A percentile compares a stretch with the other conserved stretches of the same genome.
Conservation (phyloP, 495 filamentous ascomycete species). For the Penicillium diatomitis region DNA sequence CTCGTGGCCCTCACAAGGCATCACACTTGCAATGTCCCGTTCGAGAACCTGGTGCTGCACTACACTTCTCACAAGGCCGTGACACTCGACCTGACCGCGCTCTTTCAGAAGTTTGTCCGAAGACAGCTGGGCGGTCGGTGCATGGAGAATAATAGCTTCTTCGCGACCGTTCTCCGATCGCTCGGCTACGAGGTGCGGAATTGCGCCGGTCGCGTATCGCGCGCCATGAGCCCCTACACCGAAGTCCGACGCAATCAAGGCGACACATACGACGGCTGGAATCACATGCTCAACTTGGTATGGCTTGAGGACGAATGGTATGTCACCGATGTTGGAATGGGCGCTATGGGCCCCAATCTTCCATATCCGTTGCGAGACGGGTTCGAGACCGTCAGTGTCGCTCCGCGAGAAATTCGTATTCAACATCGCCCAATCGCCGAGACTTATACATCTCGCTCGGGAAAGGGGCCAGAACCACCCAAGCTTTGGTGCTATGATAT, state of each 20-base stretch:
- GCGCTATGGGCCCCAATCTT: conserved; percentile 44
- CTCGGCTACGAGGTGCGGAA: conserved; percentile 44
- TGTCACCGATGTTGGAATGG: conserved; percentile 60
- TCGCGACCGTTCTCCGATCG: conserved; percentile 47
- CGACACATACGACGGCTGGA: conserved; percentile 13
- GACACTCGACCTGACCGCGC: neutral
- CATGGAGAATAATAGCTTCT: conserved; percentile 60
- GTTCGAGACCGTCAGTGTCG: conserved; percentile 28
- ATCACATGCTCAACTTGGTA: conserved; percentile 59
- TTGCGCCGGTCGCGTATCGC: neutral
- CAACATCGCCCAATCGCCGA: neutral
- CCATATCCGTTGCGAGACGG: conserved; percentile 36
- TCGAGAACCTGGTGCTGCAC: conserved; percentile 50
- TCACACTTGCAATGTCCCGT: conserved; percentile 52
- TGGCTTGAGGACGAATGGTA: conserved; percentile 39
- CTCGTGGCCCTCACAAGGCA: conserved; percentile 7
- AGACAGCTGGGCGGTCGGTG: conserved; percentile 55
- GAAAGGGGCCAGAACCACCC: conserved; percentile 43
- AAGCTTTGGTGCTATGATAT: neutral
- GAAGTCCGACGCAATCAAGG: conserved; percentile 9
- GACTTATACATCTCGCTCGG: conserved; percentile 24
- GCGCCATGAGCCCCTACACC: conserved; percentile 8
- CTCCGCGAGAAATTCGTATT: neutral
- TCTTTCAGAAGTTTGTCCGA: conserved; percentile 52
- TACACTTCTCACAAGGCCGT: conserved; percentile 26